Evolutionary conservation across 306 rosid genomes (phyloP).

Genomic region (Sindora glabra): DNA sequence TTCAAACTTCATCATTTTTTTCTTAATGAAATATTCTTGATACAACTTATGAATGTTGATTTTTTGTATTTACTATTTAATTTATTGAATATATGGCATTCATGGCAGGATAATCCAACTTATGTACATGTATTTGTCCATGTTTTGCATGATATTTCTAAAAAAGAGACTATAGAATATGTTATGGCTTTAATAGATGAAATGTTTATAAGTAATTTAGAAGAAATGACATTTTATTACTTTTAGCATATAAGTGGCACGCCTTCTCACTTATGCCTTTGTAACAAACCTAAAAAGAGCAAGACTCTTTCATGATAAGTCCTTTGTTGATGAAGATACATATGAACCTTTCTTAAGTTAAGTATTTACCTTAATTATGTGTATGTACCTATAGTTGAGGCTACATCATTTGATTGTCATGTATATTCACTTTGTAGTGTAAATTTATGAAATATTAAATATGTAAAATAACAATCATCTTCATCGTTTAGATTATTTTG

Average conservation of each 20-base stretch:
- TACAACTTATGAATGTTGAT: background rate
- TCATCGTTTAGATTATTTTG: conserved; percentile 77
- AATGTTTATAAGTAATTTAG: conserved; percentile 55
- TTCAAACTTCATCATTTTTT: too few relatives aligned
- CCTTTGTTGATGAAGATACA: conserved; percentile 46
- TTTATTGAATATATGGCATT: too few relatives aligned
- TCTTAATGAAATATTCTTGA: background rate
- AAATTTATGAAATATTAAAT: too few relatives aligned
- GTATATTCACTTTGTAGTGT: too few relatives aligned
- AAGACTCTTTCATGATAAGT: conserved; percentile 57
- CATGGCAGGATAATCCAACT: conserved; percentile 79
- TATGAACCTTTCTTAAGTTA: conserved; percentile 69
- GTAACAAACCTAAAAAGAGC: conserved; percentile 69
- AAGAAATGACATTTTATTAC: background rate
- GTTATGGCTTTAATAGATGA: conserved; percentile 74
- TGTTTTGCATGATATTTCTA: conserved; percentile 63
- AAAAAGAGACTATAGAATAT: conserved; percentile 78
- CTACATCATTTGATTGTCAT: too few relatives aligned
- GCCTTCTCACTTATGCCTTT: conserved; percentile 1
- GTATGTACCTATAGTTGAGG: too few relatives aligned
- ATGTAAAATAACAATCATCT: conserved; percentile 10
- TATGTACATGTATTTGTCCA: conserved; percentile 65
- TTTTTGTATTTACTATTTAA: background rate
- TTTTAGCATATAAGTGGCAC: background rate
- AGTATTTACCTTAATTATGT: conserved; percentile 5